Percentiles rank a stretch among this genome's conserved stretches.
These are phyloP conservation scores for Rhizopus sp. DNA, from an alignment of 371 early-diverging fungal species.

Conservation along the genomic window DNA sequence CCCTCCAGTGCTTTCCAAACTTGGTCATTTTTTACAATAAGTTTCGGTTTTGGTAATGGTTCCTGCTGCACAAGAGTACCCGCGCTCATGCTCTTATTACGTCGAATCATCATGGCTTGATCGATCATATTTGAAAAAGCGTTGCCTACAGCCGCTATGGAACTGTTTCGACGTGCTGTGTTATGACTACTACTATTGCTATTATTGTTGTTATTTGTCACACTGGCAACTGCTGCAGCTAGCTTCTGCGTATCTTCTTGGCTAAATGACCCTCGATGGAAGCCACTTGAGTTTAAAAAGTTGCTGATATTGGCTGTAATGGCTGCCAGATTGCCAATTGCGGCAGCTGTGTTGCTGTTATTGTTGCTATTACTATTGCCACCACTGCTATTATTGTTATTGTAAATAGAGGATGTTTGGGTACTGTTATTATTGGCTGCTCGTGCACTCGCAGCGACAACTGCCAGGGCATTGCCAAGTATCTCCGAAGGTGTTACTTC, in stretches of 20 bases:
- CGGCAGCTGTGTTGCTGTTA: constrained; percentile 23
- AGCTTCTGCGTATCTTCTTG: constrained; percentile 35
- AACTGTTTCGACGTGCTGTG: constrained; percentile 18
- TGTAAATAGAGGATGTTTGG: constrained; percentile 21
- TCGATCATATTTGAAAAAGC: constrained; percentile 20
- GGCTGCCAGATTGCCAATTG: constrained; percentile 41
- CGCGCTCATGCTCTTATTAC: constrained; percentile 2
- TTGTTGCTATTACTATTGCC: not conserved
- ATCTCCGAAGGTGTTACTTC: constrained; percentile 27
- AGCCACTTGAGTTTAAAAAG: constrained; percentile 24
- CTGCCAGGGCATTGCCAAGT: constrained; percentile 43
- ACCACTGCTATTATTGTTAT: constrained; percentile 16
- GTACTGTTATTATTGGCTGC: constrained; percentile 14
- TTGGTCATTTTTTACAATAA: constrained; percentile 56
- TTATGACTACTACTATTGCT: not conserved
- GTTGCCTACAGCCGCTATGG: constrained; percentile 15
- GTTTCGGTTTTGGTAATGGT: constrained; percentile 27
- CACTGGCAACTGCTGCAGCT: constrained; percentile 21
- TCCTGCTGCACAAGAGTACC: not conserved
- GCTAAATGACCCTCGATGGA: constrained; percentile 22
- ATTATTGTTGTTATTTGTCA: constrained; percentile 10
- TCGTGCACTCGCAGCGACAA: constrained; percentile 33
- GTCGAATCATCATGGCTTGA: constrained; percentile 9
- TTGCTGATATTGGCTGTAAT: constrained; percentile 39
- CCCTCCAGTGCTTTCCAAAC: constrained; percentile 44